A percentile compares a stretch with the other conserved stretches of the same genome.
Conservation (phyloP, 257 asterid species). For the Solanum dulcamara region DNA sequence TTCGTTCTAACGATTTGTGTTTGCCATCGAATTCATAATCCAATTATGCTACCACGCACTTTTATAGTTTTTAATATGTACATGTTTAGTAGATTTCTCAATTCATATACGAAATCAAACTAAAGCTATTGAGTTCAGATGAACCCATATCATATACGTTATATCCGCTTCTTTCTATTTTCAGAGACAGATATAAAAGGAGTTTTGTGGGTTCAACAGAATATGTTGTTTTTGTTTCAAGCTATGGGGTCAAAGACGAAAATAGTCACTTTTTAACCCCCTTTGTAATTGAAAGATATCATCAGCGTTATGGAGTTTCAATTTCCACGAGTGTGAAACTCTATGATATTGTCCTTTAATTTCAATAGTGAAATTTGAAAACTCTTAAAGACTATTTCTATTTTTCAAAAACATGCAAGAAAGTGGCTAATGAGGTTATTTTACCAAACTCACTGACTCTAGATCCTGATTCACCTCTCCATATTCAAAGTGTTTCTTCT, state of each 20-base stretch:
- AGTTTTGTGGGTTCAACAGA: background rate
- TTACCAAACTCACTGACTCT: background rate
- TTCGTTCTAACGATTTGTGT: background rate
- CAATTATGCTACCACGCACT: background rate
- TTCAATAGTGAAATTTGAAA: background rate
- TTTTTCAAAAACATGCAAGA: background rate
- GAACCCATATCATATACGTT: background rate
- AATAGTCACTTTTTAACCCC: background rate
- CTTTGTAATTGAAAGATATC: background rate
- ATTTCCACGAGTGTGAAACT: background rate
- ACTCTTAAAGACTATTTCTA: background rate
- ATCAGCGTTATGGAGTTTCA: background rate
- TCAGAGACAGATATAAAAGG: background rate
- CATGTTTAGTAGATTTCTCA: background rate
- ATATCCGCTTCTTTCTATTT: background rate
- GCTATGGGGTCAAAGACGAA: background rate
- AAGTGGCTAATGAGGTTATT: background rate
- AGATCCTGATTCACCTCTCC: background rate
- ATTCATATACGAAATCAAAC: background rate
- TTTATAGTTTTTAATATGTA: background rate
- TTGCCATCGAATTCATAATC: no score
- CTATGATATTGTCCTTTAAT: background rate
- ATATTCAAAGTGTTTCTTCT: background rate
- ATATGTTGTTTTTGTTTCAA: background rate
- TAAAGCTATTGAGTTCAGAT: background rate